Percentiles rank a stretch among this genome's conserved stretches.
phyloP scores from a whole-genome alignment of 2,329 filamentous ascomycete genomes.

The Chrysosporium queenslandicum region DNA sequence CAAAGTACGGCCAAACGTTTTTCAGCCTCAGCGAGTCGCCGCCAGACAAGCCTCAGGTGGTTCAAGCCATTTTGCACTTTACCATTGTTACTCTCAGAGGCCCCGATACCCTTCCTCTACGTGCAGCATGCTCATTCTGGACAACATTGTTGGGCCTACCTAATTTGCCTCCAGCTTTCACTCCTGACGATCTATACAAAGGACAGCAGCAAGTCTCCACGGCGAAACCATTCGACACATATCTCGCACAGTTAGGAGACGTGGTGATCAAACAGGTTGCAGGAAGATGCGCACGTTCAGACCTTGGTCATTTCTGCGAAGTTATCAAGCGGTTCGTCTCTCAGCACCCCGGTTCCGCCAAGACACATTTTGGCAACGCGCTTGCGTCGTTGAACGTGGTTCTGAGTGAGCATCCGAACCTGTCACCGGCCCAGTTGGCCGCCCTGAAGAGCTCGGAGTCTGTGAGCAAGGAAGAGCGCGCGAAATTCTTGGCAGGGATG shows the following conservation, averaged over 20 bases:
- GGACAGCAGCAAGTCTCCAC: slow-evolving; percentile 2
- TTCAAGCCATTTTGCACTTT: slow-evolving; percentile 33
- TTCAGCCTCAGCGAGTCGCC: slow-evolving; percentile 26
- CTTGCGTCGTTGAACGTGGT: slow-evolving; percentile 24
- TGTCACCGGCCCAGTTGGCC: slow-evolving; percentile 8
- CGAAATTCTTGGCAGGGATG: slow-evolving; percentile 34
- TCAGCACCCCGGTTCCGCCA: slow-evolving; percentile 34
- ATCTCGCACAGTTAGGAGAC: slow-evolving; percentile 30
- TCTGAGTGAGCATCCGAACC: neutral
- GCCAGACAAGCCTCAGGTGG: slow-evolving; percentile 22
- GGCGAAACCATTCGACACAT: slow-evolving; percentile 26
- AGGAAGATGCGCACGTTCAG: slow-evolving; percentile 38
- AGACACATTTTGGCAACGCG: slow-evolving; percentile 29
- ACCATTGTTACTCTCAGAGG: slow-evolving; percentile 34
- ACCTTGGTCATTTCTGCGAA: slow-evolving; percentile 35
- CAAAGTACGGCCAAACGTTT: slow-evolving; percentile 33
- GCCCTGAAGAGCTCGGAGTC: slow-evolving; percentile 13
- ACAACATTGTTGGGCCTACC: slow-evolving; percentile 31
- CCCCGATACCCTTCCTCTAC: slow-evolving; percentile 39
- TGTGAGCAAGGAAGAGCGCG: slow-evolving; percentile 30
- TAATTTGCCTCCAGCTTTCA: slow-evolving; percentile 15
- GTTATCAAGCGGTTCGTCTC: slow-evolving; percentile 35
- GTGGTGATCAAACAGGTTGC: slow-evolving; percentile 35
- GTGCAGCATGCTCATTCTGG: slow-evolving; percentile 38
- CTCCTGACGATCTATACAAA: neutral